Conservation (phyloP, 169 alveolate species). For the Toxoplasma gondii region DNA sequence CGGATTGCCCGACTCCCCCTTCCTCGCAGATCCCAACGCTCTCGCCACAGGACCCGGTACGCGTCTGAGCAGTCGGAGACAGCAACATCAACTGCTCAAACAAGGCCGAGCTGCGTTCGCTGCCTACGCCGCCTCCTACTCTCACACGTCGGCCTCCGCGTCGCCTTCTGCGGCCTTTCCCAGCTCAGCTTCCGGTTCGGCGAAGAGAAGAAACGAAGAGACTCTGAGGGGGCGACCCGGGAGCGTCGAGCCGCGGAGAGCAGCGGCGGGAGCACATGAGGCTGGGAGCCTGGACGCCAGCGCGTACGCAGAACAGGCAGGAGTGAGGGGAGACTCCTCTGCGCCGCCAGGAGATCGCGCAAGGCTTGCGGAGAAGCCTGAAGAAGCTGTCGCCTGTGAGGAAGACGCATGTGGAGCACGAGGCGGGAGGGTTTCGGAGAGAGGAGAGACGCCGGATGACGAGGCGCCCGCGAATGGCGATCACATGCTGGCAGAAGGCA, state of each 20-base stretch:
- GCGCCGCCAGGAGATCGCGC: no score
- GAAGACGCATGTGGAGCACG: no score
- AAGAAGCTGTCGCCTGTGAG: no score
- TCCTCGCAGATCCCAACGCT: not conserved
- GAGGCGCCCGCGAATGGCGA: not conserved
- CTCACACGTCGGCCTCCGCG: not conserved
- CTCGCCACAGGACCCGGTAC: conserved; percentile 22
- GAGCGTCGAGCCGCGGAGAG: not conserved
- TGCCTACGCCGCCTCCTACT: not conserved
- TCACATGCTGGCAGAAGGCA: not conserved
- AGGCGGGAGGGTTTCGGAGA: no score
- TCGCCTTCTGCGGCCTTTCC: not conserved
- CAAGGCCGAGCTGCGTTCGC: not conserved
- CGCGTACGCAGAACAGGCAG: no score
- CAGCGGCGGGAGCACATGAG: not conserved
- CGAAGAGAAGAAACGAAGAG: not conserved
- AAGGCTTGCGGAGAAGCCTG: no score
- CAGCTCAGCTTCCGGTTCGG: not conserved
- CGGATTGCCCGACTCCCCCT: not conserved
- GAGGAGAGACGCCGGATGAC: not conserved
- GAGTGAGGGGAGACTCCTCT: no score
- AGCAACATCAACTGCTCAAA: not conserved
- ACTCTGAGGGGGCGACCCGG: not conserved
- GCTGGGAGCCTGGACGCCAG: not conserved
- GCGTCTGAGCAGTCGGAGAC: conserved; percentile 14